These are phyloP conservation scores for Pichia sp. DNA, from an alignment of 1,139 yeast species.

Conservation along the genomic window DNA sequence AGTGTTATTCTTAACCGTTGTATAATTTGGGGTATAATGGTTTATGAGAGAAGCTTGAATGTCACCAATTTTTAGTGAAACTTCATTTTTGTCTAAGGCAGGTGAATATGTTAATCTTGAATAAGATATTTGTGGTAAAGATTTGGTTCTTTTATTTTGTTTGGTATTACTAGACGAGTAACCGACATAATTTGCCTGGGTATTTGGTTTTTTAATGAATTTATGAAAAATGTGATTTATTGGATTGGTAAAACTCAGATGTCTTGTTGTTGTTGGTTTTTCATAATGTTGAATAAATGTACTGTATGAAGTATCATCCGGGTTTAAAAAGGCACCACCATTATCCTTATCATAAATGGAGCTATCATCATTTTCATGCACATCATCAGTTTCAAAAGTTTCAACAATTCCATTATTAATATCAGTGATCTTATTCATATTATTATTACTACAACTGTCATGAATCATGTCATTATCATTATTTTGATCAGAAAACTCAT, in stretches of 20 bases:
- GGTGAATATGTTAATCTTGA: constrained; percentile 32
- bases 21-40: constrained; percentile 21
- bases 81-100: constrained; percentile 25
- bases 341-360: constrained; percentile 1
- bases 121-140: constrained; percentile 65
- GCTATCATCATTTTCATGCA: neutral
- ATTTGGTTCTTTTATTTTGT: constrained; percentile 44
- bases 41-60: constrained; percentile 32
- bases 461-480: neutral
- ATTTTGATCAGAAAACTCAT: constrained; percentile 12
- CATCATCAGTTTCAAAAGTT: neutral
- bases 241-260: constrained; percentile 11
- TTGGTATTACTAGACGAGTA: neutral
- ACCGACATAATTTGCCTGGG: neutral
- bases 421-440: neutral
- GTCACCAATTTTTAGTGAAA: constrained; percentile 33
- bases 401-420: neutral
- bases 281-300: constrained; percentile 4
- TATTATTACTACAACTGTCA: neutral
- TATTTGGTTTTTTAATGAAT: constrained; percentile 8
- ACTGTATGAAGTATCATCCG: constrained; percentile 7
- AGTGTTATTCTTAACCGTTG: neutral
- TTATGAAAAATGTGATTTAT: constrained; percentile 11
- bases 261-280: constrained; percentile 5
- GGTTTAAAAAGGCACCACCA: neutral